Evolutionary conservation across 2,329 filamentous ascomycete species (phyloP).

Genomic region (Beauveria bassiana): DNA sequence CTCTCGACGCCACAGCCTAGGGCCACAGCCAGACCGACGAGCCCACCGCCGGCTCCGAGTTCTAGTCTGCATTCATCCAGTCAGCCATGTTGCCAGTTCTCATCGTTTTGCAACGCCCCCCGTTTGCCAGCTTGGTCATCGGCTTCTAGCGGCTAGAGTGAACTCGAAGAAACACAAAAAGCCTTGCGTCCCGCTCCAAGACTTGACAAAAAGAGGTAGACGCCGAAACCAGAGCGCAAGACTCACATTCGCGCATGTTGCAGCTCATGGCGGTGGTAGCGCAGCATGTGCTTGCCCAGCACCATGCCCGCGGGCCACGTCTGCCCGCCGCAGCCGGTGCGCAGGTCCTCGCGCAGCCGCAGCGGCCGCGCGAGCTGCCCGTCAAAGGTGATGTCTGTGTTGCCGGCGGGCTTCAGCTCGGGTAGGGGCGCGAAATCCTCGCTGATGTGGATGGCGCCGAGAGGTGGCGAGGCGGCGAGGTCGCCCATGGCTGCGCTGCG

Average conservation of each 20-base stretch:
- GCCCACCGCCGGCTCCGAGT: slow-evolving; percentile 82
- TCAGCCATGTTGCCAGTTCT: slow-evolving; percentile 3
- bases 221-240: neutral
- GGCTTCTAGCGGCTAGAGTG: no score
- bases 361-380: slow-evolving; percentile 64
- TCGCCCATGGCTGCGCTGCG: neutral
- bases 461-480: slow-evolving; percentile 29
- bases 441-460: slow-evolving; percentile 43
- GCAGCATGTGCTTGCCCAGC: slow-evolving; percentile 76
- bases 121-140: no score
- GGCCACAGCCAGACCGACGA: slow-evolving; percentile 64
- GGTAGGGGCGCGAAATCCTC: slow-evolving; percentile 54
- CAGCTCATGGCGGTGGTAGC: slow-evolving; percentile 58
- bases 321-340: slow-evolving; percentile 83
- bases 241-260: slow-evolving; percentile 60
- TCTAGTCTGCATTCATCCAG: slow-evolving; percentile 57
- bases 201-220: neutral
- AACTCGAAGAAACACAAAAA: no score
- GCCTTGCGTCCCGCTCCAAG: no score
- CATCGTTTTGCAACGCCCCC: no score
- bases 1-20: slow-evolving; percentile 42
- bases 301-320: slow-evolving; percentile 93
- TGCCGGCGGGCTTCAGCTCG: slow-evolving; percentile 46
- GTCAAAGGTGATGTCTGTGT: slow-evolving; percentile 56
- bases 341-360: slow-evolving; percentile 75